Base-by-base conservation (phyloP, 2,329 filamentous ascomycete genomes). In the Ceratocystiopsis brevicomis region DNA sequence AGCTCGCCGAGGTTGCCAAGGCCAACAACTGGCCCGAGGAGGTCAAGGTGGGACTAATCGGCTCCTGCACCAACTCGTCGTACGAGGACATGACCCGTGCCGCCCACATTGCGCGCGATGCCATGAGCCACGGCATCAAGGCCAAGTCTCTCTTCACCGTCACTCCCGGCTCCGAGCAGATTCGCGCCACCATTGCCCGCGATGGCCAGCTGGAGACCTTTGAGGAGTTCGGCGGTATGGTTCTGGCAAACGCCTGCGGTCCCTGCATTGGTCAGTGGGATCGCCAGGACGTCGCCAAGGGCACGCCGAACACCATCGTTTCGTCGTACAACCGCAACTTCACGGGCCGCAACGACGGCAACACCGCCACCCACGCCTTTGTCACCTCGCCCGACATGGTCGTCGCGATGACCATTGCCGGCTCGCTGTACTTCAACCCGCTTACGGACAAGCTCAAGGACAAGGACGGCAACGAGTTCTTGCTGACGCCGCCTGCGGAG, bases 311-410 rank as follows among this genome's bases (percentile, higher is more conserved):
- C 78, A 92, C 86, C 8, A 98, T 98, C 61, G 71, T 98, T 60
- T 95, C 87, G 39, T 96, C 90, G 25, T 98, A 95, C 79, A 98
- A 98, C 81, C 86, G 90, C 66, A 96, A 98, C 78, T 96, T 98
- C 71, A 96, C 88, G 48, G 88, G 88, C 52, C 85, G 90, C 60
- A 96, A 96, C 53, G 96, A 61, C 45, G 57, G 57, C 44, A 61
- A 61, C 56, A 56, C 64, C 2, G 63, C 61, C 25, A 68, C 65
- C 0, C 63, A 66, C 51, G 64, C 63, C 1, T 68, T 68, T 47
- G 61, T 67, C 39, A 61, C 64, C 15, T 67, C 63, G 3, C 64
- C 64, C 17, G 63, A 67, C 44, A 54, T 67, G 43, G 63, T 63
- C 19, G 62, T 62, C 12, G 62, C 59, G 33, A 53, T 63, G 52